Conservation (phyloP, 164 flowering plant species). For the Euptelea pleiosperma region DNA sequence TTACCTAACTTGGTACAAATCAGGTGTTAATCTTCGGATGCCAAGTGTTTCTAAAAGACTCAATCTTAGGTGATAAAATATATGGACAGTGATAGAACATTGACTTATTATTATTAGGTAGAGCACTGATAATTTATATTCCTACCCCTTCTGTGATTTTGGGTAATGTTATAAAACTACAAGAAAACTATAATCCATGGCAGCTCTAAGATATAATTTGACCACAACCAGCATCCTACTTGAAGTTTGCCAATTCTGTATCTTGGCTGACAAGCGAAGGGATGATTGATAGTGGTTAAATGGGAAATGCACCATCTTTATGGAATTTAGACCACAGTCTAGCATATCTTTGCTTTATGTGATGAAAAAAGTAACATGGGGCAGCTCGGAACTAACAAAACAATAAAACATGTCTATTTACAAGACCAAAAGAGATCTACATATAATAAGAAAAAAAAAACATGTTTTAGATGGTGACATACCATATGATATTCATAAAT, state of each 20-base stretch:
- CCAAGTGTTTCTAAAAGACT: too few relatives aligned
- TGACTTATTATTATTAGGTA: too few relatives aligned
- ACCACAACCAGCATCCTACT: background rate
- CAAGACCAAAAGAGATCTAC: background rate
- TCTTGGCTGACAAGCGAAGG: background rate
- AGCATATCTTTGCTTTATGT: background rate
- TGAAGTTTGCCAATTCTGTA: background rate
- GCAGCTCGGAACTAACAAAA: background rate
- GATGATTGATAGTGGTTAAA: background rate
- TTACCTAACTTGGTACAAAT: too few relatives aligned
- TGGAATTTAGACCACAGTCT: background rate
- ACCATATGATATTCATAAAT: conserved; percentile 99
- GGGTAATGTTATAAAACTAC: too few relatives aligned
- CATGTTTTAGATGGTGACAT: conserved; percentile 17
- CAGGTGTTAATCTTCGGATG: too few relatives aligned
- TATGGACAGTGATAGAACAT: too few relatives aligned
- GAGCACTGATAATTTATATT: too few relatives aligned
- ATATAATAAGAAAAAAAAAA: background rate
- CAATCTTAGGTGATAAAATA: too few relatives aligned
- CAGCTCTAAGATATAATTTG: background rate
- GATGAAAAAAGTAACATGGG: background rate
- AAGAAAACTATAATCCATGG: background rate
- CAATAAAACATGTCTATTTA: background rate
- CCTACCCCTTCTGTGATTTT: background rate
- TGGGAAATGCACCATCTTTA: background rate